Evolutionary conservation across 306 rosid genomes (phyloP).

Genomic region (Gynostemma pentaphyllum): DNA sequence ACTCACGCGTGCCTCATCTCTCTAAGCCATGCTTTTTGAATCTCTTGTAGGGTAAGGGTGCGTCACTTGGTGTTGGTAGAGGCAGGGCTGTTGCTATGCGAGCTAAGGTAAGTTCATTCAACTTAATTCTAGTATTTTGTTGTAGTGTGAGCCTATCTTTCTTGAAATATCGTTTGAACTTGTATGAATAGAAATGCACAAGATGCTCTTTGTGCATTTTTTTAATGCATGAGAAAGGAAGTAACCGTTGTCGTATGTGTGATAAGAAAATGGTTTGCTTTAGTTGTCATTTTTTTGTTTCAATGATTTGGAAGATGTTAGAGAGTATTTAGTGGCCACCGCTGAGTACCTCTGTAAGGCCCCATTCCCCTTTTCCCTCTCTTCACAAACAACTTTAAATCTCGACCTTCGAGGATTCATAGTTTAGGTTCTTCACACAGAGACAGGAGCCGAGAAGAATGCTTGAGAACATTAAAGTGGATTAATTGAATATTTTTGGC

Average conservation of each 20-base stretch:
- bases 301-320: neutral
- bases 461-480: no score
- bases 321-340: neutral
- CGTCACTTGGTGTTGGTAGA: slow-evolving; percentile 96
- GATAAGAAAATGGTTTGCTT: neutral
- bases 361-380: no score
- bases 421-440: neutral
- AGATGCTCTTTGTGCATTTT: neutral
- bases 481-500: no score
- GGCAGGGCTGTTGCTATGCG: slow-evolving; percentile 99
- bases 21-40: slow-evolving; percentile 15
- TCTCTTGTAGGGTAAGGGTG: slow-evolving; percentile 85
- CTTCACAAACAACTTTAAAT: neutral
- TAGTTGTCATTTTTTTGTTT: neutral
- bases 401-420: neutral
- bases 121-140: neutral
- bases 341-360: no score
- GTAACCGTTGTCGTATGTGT: neutral
- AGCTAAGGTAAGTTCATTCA: slow-evolving; percentile 46
- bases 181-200: no score
- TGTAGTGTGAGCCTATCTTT: neutral
- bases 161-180: neutral
- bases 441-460: neutral
- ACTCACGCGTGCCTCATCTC: neutral
- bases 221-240: neutral